Base-by-base conservation (phyloP, 2,329 filamentous ascomycete species). In the Sclerotinia subarctica region DNA sequence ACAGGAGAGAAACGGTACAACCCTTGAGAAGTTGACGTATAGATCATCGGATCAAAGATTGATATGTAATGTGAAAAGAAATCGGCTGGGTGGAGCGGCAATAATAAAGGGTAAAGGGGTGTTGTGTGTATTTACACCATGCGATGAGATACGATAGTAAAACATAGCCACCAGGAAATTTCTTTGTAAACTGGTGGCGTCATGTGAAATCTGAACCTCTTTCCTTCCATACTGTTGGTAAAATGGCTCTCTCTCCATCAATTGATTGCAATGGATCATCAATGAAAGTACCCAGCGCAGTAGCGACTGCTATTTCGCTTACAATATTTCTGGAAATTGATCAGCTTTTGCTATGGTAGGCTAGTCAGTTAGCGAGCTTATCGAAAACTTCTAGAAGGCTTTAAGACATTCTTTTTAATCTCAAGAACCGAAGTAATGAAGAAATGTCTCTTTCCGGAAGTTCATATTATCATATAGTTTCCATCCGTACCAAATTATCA, bases 341-440 rank as follows among this genome's bases (percentile, higher is more conserved):
- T 19, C 29, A 21, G 29, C 5, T 26, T 32, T 54, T 21, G 13
- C 38, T 13, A 32, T n/a, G 53, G 53, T 21, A 21, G 19, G 38
- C 29, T 56, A 38, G 17, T 56, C 10, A 38, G n/a, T 0, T 35
- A 8, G 21, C 29, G 51, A 49, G 44, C 59, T 51, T 62, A 62
- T 62, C 59, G 46, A 51, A 51, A 62, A 38, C 59, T 62, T 62
- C 59, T 62, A 51, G 59, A 62, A 62, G 38, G 46, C 35, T 62
- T 62, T 35, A 26, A 38, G 19, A 51, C 15, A 38, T 51, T 62
- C 59, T 49, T 49, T 42, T 51, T 62, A 46, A 62, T 51, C 7
- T 51, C 5, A 46, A 35, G 29, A 24, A n/a, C 26, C 44, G 15
- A 19, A 42, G 38, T 17, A 42, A 42, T 42, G 38, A 42, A 42